Conservation (phyloP, 2,329 filamentous ascomycete species). For the Tolypocladium pustulatum region DNA sequence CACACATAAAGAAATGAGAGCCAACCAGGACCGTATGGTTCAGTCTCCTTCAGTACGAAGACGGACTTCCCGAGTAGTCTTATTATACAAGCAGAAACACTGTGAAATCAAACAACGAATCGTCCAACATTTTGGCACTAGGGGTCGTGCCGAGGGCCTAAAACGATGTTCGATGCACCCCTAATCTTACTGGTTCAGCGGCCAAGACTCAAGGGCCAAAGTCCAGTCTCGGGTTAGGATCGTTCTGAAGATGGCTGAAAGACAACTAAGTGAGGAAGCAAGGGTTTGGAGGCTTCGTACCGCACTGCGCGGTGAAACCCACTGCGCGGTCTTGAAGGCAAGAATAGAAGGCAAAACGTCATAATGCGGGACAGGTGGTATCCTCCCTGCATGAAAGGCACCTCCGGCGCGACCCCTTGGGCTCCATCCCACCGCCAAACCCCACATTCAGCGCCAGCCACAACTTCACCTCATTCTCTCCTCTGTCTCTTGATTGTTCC, state of each 20-base stretch:
- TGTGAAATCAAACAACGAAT: neutral
- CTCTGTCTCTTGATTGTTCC: neutral
- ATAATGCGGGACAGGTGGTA: neutral
- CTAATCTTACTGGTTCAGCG: neutral
- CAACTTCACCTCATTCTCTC: neutral
- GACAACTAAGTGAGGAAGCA: neutral
- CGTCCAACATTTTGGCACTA: too few relatives aligned
- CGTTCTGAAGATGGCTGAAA: neutral
- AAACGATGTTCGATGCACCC: neutral
- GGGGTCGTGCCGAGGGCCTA: neutral
- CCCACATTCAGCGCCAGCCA: neutral
- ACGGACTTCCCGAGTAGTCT: neutral
- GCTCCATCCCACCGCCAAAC: neutral
- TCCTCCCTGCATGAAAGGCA: neutral
- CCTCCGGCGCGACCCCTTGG: too few relatives aligned
- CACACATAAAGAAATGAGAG: neutral
- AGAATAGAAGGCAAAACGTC: too few relatives aligned
- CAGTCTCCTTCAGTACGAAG: neutral
- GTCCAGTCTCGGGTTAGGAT: neutral
- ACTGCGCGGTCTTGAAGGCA: neutral
- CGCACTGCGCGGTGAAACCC: neutral
- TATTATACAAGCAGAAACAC: too few relatives aligned
- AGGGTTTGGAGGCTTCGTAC: neutral
- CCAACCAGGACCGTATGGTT: neutral
- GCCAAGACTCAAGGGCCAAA: neutral